phyloP scores from a whole-genome alignment of 108 stramenopile genomes.

The Stephanodiscus triporus region DNA sequence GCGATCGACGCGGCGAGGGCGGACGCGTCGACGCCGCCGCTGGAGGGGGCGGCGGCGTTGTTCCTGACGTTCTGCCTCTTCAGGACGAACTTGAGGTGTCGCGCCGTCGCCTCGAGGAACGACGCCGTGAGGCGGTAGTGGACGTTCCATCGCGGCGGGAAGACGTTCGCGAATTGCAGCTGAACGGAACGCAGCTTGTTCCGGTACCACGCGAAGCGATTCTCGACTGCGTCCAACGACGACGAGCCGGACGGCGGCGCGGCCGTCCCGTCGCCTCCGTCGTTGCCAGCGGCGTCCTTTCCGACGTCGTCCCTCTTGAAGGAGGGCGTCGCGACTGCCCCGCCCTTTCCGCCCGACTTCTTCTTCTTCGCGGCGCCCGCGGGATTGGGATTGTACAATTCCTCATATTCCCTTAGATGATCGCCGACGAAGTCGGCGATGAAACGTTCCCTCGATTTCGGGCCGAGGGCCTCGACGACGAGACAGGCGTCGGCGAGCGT shows the following conservation, averaged over 20 bases:
- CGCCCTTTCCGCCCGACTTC: conserved; percentile 20
- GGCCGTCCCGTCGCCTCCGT: not conserved
- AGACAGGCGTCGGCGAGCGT: conserved; percentile 88
- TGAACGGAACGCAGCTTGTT: conserved; percentile 58
- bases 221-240: conserved; percentile 86
- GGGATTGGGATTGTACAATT: conserved; percentile 70
- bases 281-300: too few species aligned
- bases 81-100: conserved; percentile 43
- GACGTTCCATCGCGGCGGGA: conserved; percentile 93
- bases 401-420: conserved; percentile 84
- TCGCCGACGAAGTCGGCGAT: conserved; percentile 81
- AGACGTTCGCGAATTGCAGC: conserved; percentile 84
- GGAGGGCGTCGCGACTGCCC: conserved; percentile 39
- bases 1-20: conserved; percentile 24
- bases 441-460: conserved; percentile 69
- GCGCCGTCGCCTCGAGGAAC: conserved; percentile 63
- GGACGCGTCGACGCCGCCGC: conserved; percentile 1
- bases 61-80: conserved; percentile 31
- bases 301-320: conserved; percentile 54
- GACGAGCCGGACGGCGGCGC: conserved; percentile 38
- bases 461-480: conserved; percentile 95
- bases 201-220: conserved; percentile 95
- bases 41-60: conserved; percentile 17
- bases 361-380: too few species aligned
- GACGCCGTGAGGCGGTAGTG: conserved; percentile 75